Base-by-base conservation (phyloP, 768 basidiomycete species). In the Agrocybe pediades region DNA sequence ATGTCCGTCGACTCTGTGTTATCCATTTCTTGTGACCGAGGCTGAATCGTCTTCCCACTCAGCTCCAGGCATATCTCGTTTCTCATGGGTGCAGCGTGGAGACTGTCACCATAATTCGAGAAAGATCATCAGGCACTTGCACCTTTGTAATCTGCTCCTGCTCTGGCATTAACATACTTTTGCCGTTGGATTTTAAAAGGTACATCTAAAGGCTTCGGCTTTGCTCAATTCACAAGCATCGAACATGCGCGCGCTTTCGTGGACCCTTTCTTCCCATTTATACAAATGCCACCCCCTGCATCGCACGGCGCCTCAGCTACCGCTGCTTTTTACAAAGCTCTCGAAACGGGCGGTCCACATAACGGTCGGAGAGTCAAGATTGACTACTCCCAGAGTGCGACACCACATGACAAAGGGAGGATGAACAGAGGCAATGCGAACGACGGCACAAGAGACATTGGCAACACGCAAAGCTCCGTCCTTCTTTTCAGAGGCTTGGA, bases 401-500 rank as follows among this genome's bases (percentile, higher is more conserved):
- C 83, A 24, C 90, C 88, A 23, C 81, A 84, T 45, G 87, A 87
- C 54, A 81, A 80, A 61, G 81, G 83, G 9, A 80, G 84, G 49
- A 61, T 74, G 45, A 79, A 77, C 43, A 79, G 84, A 59, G 83
- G 84, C 50, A 85, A 86, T 51, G 67, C 78, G 69, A 98, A 96
- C 65, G 97, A 99, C 62, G 97, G 97, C 2, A 98, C 92, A 49
- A 82, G 95, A 49, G 96, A 99, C 72, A 96, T 98, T 64, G 96
- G 93, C 56, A 91, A 90, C 58, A 72, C 89, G 1, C 90, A 90
- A 60, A 81, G 83, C 23, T 81, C 92, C 19, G 86, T 98, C 15
- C 75, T 99, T 13, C 80, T 99, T 13, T 88, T 99, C 65, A 87
- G 96, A 40, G 92, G 93, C 15, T 78, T 99, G 26, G 96, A 98